Percentiles rank a stretch among this genome's conserved stretches.
These are phyloP conservation scores for Chlorella vulgaris DNA, from an alignment of 139 green algal genomes.

Conservation along the genomic window DNA sequence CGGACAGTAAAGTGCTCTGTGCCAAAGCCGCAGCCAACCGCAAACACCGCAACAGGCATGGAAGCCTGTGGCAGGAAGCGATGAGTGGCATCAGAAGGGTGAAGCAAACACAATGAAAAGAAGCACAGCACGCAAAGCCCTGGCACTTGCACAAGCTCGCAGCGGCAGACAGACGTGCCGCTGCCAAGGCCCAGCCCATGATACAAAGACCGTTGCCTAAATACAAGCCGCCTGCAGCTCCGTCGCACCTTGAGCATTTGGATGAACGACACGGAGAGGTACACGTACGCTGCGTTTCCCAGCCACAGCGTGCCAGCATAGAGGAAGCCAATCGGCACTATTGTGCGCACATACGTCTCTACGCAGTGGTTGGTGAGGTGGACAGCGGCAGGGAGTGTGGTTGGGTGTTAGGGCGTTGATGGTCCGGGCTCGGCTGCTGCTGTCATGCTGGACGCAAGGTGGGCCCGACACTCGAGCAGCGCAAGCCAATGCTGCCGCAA, in stretches of 20 bases:
- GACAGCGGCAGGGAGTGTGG: not conserved
- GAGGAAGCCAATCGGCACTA: slow-evolving; percentile 55
- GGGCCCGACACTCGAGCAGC: too few relatives aligned
- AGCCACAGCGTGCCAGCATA: slow-evolving; percentile 69
- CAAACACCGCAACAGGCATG: slow-evolving; percentile 66
- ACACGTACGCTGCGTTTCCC: slow-evolving; percentile 94
- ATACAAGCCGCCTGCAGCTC: not conserved
- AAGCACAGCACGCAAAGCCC: too few relatives aligned
- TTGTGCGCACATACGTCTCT: slow-evolving; percentile 54
- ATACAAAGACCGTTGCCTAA: not conserved
- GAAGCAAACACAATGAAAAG: too few relatives aligned
- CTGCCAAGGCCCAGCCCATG: not conserved
- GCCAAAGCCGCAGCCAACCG: slow-evolving; percentile 48
- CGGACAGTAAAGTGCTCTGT: slow-evolving; percentile 55
- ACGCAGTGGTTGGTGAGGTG: too few relatives aligned
- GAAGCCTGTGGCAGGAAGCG: slow-evolving; percentile 68
- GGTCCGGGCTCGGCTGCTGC: not conserved
- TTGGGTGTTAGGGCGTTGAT: not conserved
- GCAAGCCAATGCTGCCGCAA: too few relatives aligned
- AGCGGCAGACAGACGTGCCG: too few relatives aligned
- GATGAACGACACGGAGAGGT: slow-evolving; percentile 97
- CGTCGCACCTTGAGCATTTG: slow-evolving; percentile 94
- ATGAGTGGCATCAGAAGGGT: slow-evolving; percentile 52
- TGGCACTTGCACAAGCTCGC: not conserved
- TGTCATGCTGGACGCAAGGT: not conserved